A percentile compares a stretch with the other conserved stretches of the same genome.
These are phyloP conservation scores for Parietaria judaica DNA, from an alignment of 306 rosid genomes.

Conservation along the genomic window DNA sequence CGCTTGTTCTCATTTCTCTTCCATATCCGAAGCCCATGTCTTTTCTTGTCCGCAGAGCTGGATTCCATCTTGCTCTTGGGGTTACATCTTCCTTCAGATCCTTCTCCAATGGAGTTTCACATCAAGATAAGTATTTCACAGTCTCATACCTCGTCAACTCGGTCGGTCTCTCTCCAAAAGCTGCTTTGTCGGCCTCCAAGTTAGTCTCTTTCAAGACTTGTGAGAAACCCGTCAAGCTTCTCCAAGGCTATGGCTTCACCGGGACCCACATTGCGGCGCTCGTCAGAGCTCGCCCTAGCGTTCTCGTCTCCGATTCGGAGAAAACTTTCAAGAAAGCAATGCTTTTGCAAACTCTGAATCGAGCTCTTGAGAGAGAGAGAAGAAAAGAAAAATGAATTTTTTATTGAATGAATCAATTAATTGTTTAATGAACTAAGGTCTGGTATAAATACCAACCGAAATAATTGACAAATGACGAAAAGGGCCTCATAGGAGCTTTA, in stretches of 20 bases:
- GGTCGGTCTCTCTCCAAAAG: constrained; percentile 10
- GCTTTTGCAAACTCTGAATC: too few species aligned
- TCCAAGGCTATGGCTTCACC: constrained; percentile 21
- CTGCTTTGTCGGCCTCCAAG: constrained; percentile 14
- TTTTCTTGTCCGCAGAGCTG: constrained; percentile 1
- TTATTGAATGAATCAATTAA: too few species aligned
- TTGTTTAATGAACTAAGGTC: too few species aligned
- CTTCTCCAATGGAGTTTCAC: background rate
- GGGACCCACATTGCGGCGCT: background rate
- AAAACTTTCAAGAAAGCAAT: too few species aligned
- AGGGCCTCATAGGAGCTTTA: too few species aligned
- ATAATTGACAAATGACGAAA: too few species aligned
- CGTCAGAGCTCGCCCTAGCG: background rate
- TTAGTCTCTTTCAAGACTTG: constrained; percentile 14
- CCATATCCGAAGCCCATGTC: background rate
- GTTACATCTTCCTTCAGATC: background rate
- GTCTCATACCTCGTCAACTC: constrained; percentile 34
- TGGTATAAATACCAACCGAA: too few species aligned
- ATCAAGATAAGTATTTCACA: constrained; percentile 5
- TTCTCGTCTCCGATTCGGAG: constrained; percentile 1
- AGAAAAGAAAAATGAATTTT: too few species aligned
- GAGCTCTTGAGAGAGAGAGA: too few species aligned
- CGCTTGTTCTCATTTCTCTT: too few species aligned
- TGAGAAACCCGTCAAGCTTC: too few species aligned
- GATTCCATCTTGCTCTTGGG: too few species aligned